phyloP scores from a whole-genome alignment of 495 filamentous ascomycete species.

The Penicillium waksmanii region DNA sequence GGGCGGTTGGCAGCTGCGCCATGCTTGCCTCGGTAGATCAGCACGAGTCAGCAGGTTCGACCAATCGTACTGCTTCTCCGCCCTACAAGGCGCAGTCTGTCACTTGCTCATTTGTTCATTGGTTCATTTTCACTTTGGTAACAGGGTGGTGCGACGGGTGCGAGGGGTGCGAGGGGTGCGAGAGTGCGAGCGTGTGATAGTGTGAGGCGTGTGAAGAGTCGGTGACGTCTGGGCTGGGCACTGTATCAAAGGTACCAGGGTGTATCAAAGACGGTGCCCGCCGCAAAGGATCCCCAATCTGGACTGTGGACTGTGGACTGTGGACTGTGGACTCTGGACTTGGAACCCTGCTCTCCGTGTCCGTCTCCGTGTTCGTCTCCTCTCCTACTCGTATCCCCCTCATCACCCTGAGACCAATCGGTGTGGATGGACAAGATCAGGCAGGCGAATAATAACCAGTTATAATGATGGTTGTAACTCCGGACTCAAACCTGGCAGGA shows the following conservation, averaged over 20 bases:
- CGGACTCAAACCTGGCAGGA: no score
- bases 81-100: slow-evolving; percentile 4
- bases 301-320: background rate
- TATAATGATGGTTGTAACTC: background rate
- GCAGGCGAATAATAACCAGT: background rate
- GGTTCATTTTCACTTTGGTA: background rate
- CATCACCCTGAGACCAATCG: background rate
- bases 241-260: background rate
- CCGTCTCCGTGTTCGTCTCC: background rate
- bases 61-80: slow-evolving; percentile 5
- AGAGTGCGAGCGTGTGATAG: no score
- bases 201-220: background rate
- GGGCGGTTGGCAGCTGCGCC: background rate
- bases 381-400: background rate
- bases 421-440: background rate
- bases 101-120: background rate
- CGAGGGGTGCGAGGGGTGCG: no score
- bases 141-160: background rate
- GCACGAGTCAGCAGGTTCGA: background rate
- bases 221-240: background rate
- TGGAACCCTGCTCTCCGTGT: no score
- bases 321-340: no score
- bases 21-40: slow-evolving; percentile 2
- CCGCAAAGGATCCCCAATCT: background rate
- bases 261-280: background rate